Conservation (phyloP, 192 early-diverging fungal species). For the Dispira simplex region DNA sequence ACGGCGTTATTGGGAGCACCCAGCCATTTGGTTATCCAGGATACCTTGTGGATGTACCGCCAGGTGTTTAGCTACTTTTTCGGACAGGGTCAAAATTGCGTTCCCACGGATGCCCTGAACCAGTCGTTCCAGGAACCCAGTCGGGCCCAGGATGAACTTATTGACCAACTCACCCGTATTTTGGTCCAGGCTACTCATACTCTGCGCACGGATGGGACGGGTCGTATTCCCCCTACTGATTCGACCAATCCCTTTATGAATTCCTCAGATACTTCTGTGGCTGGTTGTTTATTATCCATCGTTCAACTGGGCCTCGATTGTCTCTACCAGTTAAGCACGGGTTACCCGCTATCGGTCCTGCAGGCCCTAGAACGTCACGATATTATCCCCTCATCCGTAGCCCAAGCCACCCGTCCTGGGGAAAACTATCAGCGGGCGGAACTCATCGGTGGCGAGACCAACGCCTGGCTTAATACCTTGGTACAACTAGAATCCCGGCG, state of each 20-base stretch:
- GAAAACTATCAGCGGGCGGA: no score
- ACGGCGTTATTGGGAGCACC: not conserved
- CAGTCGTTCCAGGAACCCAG: not conserved
- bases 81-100: not conserved
- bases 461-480: not conserved
- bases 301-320: not conserved
- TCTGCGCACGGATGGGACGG: not conserved
- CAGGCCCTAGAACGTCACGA: not conserved
- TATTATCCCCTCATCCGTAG: not conserved
- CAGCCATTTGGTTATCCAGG: not conserved
- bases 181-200: not conserved
- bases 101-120: not conserved
- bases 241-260: no score
- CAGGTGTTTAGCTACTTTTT: slow-evolving; percentile 7
- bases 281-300: not conserved
- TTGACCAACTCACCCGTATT: not conserved
- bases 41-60: slow-evolving; percentile 9
- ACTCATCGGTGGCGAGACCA: no score
- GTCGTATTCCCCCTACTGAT: no score
- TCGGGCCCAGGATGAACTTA: slow-evolving; percentile 2
- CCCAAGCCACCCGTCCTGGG: not conserved
- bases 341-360: not conserved
- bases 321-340: not conserved
- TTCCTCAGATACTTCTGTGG: not conserved
- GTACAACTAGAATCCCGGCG: not conserved